Evolutionary conservation across 2,329 filamentous ascomycete species (phyloP), one percentile per base, ranked within the genome.

Genomic region (Curvularia hawaiiensis): DNA sequence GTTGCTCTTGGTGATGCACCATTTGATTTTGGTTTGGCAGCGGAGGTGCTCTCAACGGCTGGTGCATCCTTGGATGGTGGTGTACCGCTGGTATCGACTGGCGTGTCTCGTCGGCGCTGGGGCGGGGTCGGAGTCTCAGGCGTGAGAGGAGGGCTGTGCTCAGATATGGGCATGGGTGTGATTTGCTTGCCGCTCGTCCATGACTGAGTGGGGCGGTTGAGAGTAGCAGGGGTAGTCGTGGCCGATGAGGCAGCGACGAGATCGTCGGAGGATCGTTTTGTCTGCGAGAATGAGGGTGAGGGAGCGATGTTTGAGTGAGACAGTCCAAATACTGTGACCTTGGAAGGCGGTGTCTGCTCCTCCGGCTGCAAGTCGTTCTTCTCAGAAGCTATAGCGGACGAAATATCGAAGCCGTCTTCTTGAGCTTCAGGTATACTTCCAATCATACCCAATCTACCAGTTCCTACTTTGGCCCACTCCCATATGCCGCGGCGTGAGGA

Each of bases 401-500:
- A 69, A 7, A 75, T 54, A 44, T 65, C 69, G 50, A 71, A 75
- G 50, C 30, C 30, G 30, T 72, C 72, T 52, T 75, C 72, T 14
- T 62, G 62, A 11, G 64, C 52, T n/a, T 59, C 54, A 10, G 50
- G 51, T 11, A 56, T 59, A 22, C 55, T 63, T 7, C 70, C 68
- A 38, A 75, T 70, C n/a, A 71, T 64, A 24, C 60, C 68, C 14
- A 74, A 28, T 43, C 60, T 61, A 26, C 70, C 71, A 9, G 70
- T 69, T 7, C 73, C 72, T 18, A 52, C 63, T 43, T 62, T 68
- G 12, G 72, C 71, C 74, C 74, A 76, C 24, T 73, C 64, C 73
- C 72, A 76, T 12, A 76, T 63, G 2, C 71, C 67, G 16, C 70
- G 63, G 12, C 66, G 64, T 8, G 68, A 63, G 12, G 70, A 63